Base-by-base conservation (phyloP, 2,329 filamentous ascomycete species). In the Xylaria sp. region DNA sequence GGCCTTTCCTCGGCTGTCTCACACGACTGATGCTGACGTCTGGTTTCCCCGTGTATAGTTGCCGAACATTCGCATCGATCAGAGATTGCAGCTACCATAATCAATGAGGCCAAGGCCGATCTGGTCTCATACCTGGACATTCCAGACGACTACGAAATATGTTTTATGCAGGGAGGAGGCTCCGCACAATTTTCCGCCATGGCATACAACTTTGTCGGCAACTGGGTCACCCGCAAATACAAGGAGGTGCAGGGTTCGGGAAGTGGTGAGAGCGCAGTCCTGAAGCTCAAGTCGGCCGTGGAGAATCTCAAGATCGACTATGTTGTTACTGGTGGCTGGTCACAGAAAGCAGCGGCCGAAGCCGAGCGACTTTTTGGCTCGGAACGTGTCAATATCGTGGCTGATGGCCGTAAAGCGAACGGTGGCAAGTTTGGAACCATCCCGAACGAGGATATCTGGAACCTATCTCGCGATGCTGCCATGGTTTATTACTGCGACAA, bases 401-500 rank as follows among this genome's bases (percentile, higher is more conserved):
- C 89, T 15, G 93, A 97, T 79, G 80, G 85, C 17, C 82, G 89
- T 62, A 84, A 87, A 69, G 75, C 77, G 68, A 93, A 92, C 71
- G 85, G 86, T 73, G 93, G 92, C 72, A 97, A 95, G 80, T 97
- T 96, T 77, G 93, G 93, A 66, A 87, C 82, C 63, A 96, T 98
- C 59, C 91, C 94, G 0, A 85, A 89, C 11, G 90, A 83, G 69
- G 87, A 86, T 69, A 86, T 86, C 20, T 97, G 93, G 93, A 91
- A 85, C 39, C 84, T 96, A 5, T 91, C 89, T 50, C 84, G 88
- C 71, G 84, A 87, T 42, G 83, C 90, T 11, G 87, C 93, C 0
- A 85, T 97, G 74, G 90, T 95, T 2, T 98, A 97, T 81, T 94
- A 89, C 79, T 97, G 95, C 79, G 92, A 94, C 79, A 98, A 98